Conservation (phyloP, 1,284 basidiomycete genomes). For the Vanrija pseudolonga region DNA sequence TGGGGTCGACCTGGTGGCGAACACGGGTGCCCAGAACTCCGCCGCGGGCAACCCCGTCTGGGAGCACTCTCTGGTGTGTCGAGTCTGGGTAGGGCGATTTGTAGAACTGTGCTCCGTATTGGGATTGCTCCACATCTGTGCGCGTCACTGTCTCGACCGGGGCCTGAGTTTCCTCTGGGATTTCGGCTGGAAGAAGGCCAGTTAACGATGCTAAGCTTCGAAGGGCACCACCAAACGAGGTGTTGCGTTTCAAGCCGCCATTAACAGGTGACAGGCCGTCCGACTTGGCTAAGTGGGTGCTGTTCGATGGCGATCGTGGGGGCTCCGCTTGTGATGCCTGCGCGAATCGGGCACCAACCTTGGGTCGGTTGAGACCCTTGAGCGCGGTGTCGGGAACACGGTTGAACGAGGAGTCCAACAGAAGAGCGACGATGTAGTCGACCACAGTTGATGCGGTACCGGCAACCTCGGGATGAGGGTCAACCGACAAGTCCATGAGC, state of each 20-base stretch:
- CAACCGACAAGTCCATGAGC: constrained; percentile 84
- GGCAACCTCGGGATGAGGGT: constrained; percentile 89
- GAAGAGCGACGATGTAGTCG: constrained; percentile 85
- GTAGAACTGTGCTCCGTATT: constrained; percentile 25
- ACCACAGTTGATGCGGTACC: constrained; percentile 84
- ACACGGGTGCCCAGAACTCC: constrained; percentile 7
- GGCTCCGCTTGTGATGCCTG: not conserved
- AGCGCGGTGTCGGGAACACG: constrained; percentile 65
- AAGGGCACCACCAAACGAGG: constrained; percentile 79
- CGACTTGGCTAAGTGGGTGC: not conserved
- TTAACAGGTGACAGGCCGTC: not conserved
- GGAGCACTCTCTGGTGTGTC: constrained; percentile 31
- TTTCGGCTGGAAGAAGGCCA: constrained; percentile 29
- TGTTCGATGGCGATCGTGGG: not conserved
- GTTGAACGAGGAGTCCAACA: constrained; percentile 82
- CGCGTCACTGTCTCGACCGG: constrained; percentile 10
- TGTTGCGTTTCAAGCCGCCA: constrained; percentile 66
- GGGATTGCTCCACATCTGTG: constrained; percentile 12
- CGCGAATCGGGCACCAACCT: constrained; percentile 11
- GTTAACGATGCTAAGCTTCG: constrained; percentile 62
- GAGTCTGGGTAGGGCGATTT: constrained; percentile 43
- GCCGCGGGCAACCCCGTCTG: constrained; percentile 16
- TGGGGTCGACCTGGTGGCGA: constrained; percentile 4
- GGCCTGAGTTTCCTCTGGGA: constrained; percentile 11
- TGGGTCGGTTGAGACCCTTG: constrained; percentile 43